A percentile compares a stretch with the other conserved stretches of the same genome.
Conservation (phyloP, 176 grass and related monocot species). For the Poa pratensis region DNA sequence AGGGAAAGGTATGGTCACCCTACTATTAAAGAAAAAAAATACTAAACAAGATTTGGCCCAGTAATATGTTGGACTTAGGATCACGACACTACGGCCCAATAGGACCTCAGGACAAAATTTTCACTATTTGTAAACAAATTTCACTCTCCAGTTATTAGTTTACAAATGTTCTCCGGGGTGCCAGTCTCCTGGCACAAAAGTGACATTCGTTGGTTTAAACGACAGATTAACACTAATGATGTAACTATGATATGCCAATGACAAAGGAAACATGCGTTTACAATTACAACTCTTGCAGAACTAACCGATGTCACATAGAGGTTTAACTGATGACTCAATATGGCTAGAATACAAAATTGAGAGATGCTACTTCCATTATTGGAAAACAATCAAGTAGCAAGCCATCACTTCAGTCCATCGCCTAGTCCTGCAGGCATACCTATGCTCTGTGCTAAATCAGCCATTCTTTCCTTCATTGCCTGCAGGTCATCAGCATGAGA, state of each 20-base stretch:
- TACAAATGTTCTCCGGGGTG: slow-evolving; percentile 6
- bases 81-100: neutral
- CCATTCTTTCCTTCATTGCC: slow-evolving; percentile 99
- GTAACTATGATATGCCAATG: neutral
- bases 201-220: neutral
- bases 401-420: slow-evolving; percentile 62
- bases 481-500: slow-evolving; percentile 34
- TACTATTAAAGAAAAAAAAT: too few species aligned
- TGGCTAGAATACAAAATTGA: slow-evolving; percentile 73
- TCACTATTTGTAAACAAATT: neutral
- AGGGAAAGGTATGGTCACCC: too few species aligned
- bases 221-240: neutral
- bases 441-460: slow-evolving; percentile 87
- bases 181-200: neutral
- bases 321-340: slow-evolving; percentile 31
- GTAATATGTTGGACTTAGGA: neutral
- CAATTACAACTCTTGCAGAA: slow-evolving; percentile 29
- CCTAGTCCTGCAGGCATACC: slow-evolving; percentile 85
- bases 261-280: slow-evolving; percentile 27
- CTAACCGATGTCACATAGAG: slow-evolving; percentile 10
- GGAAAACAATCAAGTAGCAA: slow-evolving; percentile 23
- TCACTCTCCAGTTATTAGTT: slow-evolving; percentile 1
- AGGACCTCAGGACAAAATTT: too few species aligned
- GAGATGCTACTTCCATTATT: slow-evolving; percentile 30
- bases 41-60: neutral